Conservation (phyloP, 2,329 filamentous ascomycete genomes). For the Elsinoe australis region DNA sequence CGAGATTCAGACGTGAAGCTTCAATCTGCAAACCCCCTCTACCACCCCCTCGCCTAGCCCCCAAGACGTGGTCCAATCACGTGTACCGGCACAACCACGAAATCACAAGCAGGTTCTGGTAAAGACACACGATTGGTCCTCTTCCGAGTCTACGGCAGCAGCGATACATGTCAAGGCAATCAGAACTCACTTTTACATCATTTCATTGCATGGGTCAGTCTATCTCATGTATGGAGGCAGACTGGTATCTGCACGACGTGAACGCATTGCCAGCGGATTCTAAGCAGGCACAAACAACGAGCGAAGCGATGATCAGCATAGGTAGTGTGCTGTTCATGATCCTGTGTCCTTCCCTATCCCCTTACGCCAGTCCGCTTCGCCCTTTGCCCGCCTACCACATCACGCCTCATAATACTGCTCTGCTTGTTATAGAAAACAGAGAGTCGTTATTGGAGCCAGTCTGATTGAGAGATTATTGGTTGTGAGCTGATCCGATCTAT, state of each 20-base stretch:
- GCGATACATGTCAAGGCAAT: not conserved
- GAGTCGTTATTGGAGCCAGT: slow-evolving; percentile 1
- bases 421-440: slow-evolving; percentile 4
- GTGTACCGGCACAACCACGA: too few species aligned
- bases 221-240: slow-evolving; percentile 16
- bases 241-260: slow-evolving; percentile 15
- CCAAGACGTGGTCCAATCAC: too few species aligned
- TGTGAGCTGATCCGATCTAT: slow-evolving; percentile 29
- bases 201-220: slow-evolving; percentile 14
- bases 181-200: slow-evolving; percentile 16
- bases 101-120: too few species aligned
- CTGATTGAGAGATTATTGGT: slow-evolving; percentile 10
- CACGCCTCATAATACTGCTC: slow-evolving; percentile 1
- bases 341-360: not conserved
- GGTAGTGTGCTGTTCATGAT: slow-evolving; percentile 1
- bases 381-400: not conserved
- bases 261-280: slow-evolving; percentile 6
- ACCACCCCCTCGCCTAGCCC: too few species aligned
- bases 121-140: too few species aligned
- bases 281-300: not conserved
- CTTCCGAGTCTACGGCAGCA: too few species aligned
- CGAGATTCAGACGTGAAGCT: too few species aligned
- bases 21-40: too few species aligned
- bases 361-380: not conserved
- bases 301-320: slow-evolving; percentile 8